Base-by-base conservation (phyloP, 768 basidiomycete species). In the Rickenella mellea region DNA sequence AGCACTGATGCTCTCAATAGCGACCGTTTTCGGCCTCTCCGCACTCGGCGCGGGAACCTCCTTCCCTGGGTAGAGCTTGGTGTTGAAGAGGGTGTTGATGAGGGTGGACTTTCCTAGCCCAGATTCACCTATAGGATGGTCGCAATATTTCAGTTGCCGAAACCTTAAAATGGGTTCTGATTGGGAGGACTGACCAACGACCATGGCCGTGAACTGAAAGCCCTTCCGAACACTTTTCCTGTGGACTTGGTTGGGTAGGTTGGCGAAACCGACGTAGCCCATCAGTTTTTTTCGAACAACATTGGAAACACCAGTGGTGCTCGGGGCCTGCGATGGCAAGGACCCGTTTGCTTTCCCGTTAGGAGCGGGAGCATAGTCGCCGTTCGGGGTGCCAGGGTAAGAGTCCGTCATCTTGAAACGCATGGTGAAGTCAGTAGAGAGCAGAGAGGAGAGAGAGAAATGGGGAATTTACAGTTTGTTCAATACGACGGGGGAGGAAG, bases 171-270 rank as follows among this genome's bases (percentile, higher is more conserved):
- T 45, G 47, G 55, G 51, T 46, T 43, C 42, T 40, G 51, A 48
- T 33, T 30, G 45, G 46, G 48, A 50, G 42, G 41, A 82, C 91
- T 56, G 52, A 94, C 94, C 94, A 59, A 99, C 94, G 49, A 99
- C 94, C 96, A 99, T 98, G 51, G 81, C 74, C 42, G 92, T 94
- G 70, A 99, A 99, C 64, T 98, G 90, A 74, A 98, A 99, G 33
- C 96, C 94, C 67, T 92, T 97, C 70, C 91, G 76, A 37, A 96
- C 86, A 55, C 91, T 94, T 71, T 96, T 90, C 66, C 96, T 83
- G 68, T 99, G 96, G 33, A 98, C 94, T 65, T 99, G 96, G 75
- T 99, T 98, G 39, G 96, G 96, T 39, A 99, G 76, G 64, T 96
- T 98, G 59, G 93, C 90, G 59, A 99, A 94, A 40, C 90, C 90